Evolutionary conservation across 306 rosid species (phyloP).

Genomic region (Pterocarpus santalinus): DNA sequence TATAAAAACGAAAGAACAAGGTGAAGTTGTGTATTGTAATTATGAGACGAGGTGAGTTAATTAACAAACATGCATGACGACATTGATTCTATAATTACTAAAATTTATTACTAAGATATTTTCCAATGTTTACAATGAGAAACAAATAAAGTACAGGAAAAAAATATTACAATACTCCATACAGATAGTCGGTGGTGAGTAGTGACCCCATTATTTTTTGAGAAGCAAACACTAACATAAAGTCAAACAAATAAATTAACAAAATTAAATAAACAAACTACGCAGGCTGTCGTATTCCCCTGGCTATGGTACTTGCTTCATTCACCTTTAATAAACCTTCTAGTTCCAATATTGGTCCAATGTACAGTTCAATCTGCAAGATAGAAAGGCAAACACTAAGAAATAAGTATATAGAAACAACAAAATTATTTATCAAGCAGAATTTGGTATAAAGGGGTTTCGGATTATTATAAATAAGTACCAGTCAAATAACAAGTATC

Average conservation of each 20-base stretch:
- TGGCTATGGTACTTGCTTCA: not conserved
- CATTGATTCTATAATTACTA: not conserved
- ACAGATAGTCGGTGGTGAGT: not conserved
- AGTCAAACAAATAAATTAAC: not conserved
- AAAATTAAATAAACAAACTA: slow-evolving; percentile 11
- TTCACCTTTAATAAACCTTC: too few relatives aligned
- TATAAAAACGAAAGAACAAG: too few relatives aligned
- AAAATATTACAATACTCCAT: not conserved
- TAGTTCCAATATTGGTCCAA: not conserved
- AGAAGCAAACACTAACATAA: not conserved
- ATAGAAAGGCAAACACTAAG: not conserved
- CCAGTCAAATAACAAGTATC: not conserved
- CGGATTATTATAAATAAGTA: not conserved
- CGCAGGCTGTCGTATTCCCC: not conserved
- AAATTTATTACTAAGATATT: not conserved
- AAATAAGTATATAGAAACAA: not conserved
- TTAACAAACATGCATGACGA: too few relatives aligned
- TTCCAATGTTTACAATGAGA: slow-evolving; percentile 1
- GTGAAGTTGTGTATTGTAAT: too few relatives aligned
- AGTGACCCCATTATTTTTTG: not conserved
- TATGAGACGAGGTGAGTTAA: too few relatives aligned
- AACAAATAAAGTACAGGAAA: not conserved
- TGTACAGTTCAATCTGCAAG: not conserved
- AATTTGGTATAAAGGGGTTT: not conserved
- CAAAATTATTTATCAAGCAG: not conserved